Percentiles rank a stretch among this genome's conserved stretches.
Evolutionary conservation across 192 early-diverging fungal genomes (phyloP).

Genomic region (Coemansia sp.): DNA sequence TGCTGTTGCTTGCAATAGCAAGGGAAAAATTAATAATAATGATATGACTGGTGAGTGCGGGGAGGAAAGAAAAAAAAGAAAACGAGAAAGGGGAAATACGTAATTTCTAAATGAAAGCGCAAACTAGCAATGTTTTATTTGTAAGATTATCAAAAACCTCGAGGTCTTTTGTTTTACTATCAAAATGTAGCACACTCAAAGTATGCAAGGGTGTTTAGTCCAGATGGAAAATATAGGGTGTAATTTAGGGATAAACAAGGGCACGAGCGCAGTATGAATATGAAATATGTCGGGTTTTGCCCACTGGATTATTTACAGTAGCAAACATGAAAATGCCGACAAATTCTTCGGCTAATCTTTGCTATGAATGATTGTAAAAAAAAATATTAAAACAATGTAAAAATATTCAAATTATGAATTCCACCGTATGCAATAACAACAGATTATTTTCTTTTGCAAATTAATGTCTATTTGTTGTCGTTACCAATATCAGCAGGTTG

Average conservation of each 20-base stretch:
- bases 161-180: background rate
- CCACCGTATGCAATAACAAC: no score
- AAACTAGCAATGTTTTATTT: no score
- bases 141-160: background rate
- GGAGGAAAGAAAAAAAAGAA: background rate
- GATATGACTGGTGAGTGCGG: background rate
- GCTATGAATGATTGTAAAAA: background rate
- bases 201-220: background rate
- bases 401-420: no score
- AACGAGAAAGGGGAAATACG: background rate
- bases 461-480: no score
- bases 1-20: background rate
- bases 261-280: constrained; percentile 17
- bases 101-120: background rate
- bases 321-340: constrained; percentile 4
- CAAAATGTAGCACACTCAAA: background rate
- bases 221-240: background rate
- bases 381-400: no score
- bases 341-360: no score
- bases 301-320: constrained; percentile 12
- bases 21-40: background rate
- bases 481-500: no score
- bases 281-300: constrained; percentile 2
- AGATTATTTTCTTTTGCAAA: no score
- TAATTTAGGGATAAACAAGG: background rate